Base-by-base conservation (phyloP, 768 basidiomycete genomes). In the Gloeostereum incarnatum region DNA sequence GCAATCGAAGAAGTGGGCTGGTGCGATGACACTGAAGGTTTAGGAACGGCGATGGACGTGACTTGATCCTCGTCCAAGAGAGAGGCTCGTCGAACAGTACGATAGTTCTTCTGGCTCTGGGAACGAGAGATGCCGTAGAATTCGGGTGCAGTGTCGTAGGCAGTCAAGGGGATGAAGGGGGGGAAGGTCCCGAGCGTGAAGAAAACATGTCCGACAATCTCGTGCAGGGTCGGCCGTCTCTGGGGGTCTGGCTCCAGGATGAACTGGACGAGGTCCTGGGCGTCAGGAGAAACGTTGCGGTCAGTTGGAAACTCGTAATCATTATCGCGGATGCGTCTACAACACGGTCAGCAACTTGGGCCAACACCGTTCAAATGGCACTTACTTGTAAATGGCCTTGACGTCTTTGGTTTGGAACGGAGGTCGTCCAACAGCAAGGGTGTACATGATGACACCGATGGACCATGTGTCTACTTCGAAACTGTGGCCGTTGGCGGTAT, bases 381-480 rank as follows among this genome's bases (percentile, higher is more conserved):
- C 78, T 58, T 52, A 85, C 84, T 90, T 82, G 63, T 97, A 96
- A 43, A 98, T 97, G 8, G 78, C 80, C 60, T 97, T 96, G 51
- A 98, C 91, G 37, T 98, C 92, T 55, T 96, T 92, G 11, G 92
- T 97, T 58, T 99, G 96, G 68, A 99, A 99, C 1, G 94, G 94
- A 1, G 94, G 94, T n/a, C 85, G 79, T 9, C 96, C 96, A 22
- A 97, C 71, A 22, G 94, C 66, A 36, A 97, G 78, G 1, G 94
- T 99, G 54, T 98, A 98, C 45, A 98, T 63, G 43, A 98, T 97
- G 38, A 99, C 94, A 10, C 94, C 94, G 35, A 94, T 82, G 2
- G 88, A 91, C 94, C 94, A 99, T 6, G 91, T 86, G 55, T 99
- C 94, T 20, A 97, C 94, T 62, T 99, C 96, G 48, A 96, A 99